Evolutionary conservation across 768 basidiomycete genomes (phyloP).

Genomic region (Daedalea quercina): DNA sequence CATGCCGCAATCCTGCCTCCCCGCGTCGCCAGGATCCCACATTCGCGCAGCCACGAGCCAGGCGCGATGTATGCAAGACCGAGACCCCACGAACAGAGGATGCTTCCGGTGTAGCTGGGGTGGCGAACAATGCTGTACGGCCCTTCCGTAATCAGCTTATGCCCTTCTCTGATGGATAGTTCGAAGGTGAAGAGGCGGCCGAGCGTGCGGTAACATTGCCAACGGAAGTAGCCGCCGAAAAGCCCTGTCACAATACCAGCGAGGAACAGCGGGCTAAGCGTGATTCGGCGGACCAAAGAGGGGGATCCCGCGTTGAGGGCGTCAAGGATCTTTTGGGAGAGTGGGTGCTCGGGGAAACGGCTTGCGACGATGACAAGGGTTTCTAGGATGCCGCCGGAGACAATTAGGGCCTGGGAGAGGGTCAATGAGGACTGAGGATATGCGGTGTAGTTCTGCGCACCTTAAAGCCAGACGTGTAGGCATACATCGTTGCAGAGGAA

Average conservation of each 20-base stretch:
- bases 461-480: not conserved
- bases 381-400: not conserved
- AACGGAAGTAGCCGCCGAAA: not conserved
- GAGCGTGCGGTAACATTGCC: constrained; percentile 21
- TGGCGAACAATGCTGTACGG: constrained; percentile 17
- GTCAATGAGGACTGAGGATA: not conserved
- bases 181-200: constrained; percentile 16
- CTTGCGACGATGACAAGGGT: not conserved
- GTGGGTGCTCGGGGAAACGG: not conserved
- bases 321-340: not conserved
- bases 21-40: constrained; percentile 2
- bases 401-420: not conserved
- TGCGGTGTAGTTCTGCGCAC: not conserved
- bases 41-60: constrained; percentile 2
- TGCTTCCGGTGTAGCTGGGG: constrained; percentile 13
- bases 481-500: not conserved
- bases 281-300: not conserved
- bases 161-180: constrained; percentile 8
- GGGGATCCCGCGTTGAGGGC: not conserved
- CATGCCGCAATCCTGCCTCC: not conserved
- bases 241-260: not conserved
- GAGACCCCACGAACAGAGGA: not conserved
- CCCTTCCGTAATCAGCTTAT: constrained; percentile 14
- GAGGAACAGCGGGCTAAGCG: not conserved
- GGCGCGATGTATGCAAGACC: not conserved